Base-by-base conservation (phyloP, 192 early-diverging fungal genomes). In the Gonapodya prolifera region DNA sequence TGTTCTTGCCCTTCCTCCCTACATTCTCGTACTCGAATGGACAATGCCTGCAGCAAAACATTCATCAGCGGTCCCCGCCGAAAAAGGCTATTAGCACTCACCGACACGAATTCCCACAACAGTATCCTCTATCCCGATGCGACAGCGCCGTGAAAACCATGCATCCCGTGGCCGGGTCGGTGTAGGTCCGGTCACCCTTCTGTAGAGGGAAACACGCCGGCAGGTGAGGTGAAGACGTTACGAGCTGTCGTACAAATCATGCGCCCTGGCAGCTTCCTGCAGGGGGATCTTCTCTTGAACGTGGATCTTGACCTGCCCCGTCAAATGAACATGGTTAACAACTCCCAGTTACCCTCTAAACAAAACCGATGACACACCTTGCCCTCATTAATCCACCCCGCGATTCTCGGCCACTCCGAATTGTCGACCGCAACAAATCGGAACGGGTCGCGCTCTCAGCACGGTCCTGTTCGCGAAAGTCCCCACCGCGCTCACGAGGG, bases 31-130 rank as follows among this genome's bases (percentile, higher is more conserved):
- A n/a, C n/a, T n/a, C n/a, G n/a, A n/a, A n/a, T n/a, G n/a, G n/a
- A n/a, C n/a, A n/a, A n/a, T n/a, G n/a, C n/a, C 80, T 83, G 83
- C n/a, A n/a, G n/a, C n/a, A n/a, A n/a, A n/a, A n/a, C n/a, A n/a
- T n/a, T n/a, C n/a, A n/a, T n/a, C n/a, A n/a, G n/a, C n/a, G n/a
- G n/a, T n/a, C n/a, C n/a, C n/a, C n/a, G n/a, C n/a, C n/a, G n/a
- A n/a, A n/a, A n/a, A n/a, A n/a, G n/a, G n/a, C n/a, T n/a, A n/a
- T n/a, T n/a, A n/a, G n/a, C n/a, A n/a, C n/a, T n/a, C n/a, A n/a
- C n/a, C n/a, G n/a, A n/a, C 90, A 91, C 23, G 83, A 81, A 80
- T 87, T 88, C 28, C 90, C 90, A 77, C 90, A 90, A 79, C 90
- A 90, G 75, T 89, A 88, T 29, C 88, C 90, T 33, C 90, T 80